Evolutionary conservation across 2,329 filamentous ascomycete species (phyloP).

Genomic region (Coniochaeta sp.): DNA sequence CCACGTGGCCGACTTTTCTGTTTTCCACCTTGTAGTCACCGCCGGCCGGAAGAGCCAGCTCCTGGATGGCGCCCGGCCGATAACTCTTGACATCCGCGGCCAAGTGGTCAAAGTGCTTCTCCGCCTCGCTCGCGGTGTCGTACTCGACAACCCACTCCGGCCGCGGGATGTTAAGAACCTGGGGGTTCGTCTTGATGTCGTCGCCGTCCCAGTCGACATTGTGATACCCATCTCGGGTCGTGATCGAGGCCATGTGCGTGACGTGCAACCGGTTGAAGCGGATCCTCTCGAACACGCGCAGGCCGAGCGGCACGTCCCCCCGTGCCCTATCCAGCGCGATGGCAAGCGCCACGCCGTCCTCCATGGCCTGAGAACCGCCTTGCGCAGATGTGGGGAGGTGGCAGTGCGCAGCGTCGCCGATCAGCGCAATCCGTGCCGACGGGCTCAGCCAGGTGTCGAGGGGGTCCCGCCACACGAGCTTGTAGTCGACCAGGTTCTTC

Average conservation of each 20-base stretch:
- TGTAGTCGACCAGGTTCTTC: constrained; percentile 25
- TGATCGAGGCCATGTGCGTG: background rate
- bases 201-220: too few species aligned
- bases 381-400: constrained; percentile 34
- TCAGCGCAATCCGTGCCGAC: constrained; percentile 27
- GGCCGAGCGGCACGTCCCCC: constrained; percentile 23
- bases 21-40: too few species aligned
- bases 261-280: constrained; percentile 27
- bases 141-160: too few species aligned
- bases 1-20: too few species aligned
- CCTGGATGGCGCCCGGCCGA: too few species aligned
- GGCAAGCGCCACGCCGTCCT: constrained; percentile 34
- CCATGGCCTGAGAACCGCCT: constrained; percentile 34
- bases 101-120: too few species aligned
- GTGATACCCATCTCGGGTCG: background rate
- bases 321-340: constrained; percentile 25
- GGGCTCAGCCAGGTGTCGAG: constrained; percentile 18
- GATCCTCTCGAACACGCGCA: constrained; percentile 30
- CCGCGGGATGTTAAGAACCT: too few species aligned
- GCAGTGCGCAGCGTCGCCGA: constrained; percentile 37
- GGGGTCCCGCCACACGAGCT: constrained; percentile 29
- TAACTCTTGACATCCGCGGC: too few species aligned
- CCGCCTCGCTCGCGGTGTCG: too few species aligned
- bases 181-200: too few species aligned
- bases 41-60: too few species aligned